A percentile compares a stretch with the other conserved stretches of the same genome.
Evolutionary conservation across 768 basidiomycete genomes (phyloP).

Genomic region (Tephrocybe sp.): DNA sequence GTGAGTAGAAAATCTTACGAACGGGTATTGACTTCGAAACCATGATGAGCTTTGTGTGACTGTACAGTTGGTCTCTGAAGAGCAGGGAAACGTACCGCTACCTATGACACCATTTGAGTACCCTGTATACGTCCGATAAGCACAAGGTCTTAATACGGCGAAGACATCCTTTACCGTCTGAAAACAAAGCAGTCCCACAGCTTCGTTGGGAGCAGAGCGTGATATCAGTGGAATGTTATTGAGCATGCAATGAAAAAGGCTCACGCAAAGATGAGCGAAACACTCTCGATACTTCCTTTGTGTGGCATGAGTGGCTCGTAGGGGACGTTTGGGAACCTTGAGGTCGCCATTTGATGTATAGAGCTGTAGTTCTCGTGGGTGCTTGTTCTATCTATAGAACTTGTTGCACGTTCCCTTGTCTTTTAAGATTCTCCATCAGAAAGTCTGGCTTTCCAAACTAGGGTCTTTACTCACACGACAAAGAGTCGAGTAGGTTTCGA

Average conservation of each 20-base stretch:
- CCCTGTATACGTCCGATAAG: conserved; percentile 36
- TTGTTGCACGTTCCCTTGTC: no score
- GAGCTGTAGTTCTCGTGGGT: neutral
- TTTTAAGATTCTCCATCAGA: no score
- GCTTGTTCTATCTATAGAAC: neutral
- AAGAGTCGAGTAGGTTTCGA: no score
- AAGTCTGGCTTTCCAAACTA: no score
- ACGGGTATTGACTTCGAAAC: conserved; percentile 65
- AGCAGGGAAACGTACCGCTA: conserved; percentile 47
- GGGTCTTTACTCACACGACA: no score
- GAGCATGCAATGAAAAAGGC: neutral
- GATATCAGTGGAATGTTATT: no score
- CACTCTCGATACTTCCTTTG: conserved; percentile 7
- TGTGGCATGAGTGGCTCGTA: conserved; percentile 1
- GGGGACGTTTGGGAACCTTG: neutral
- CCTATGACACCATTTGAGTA: conserved; percentile 85
- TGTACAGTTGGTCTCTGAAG: neutral
- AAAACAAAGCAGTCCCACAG: conserved; percentile 85
- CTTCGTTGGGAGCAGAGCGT: conserved; percentile 36
- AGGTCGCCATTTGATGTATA: neutral
- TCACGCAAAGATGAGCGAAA: conserved; percentile 17
- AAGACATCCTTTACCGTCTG: conserved; percentile 54
- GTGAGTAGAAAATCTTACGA: conserved; percentile 19
- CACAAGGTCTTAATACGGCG: neutral
- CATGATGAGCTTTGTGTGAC: neutral